Evolutionary conservation across 169 alveolate species (phyloP).

Genomic region (Perkinsus chesapeaki): DNA sequence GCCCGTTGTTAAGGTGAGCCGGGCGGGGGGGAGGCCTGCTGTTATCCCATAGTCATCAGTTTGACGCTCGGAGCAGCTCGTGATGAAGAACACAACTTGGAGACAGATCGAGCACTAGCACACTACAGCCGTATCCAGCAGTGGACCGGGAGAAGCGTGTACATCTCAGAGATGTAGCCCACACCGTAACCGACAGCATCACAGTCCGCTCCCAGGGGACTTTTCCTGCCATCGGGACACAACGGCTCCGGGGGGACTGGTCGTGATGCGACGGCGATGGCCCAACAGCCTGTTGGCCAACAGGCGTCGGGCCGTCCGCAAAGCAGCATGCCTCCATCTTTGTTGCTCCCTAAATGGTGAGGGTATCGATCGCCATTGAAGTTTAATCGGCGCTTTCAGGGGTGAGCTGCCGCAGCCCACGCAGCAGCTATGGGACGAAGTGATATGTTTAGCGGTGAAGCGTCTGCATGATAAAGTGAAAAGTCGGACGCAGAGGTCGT

Average conservation of each 20-base stretch:
- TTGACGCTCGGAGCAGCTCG: background rate
- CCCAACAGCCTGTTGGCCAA: too few species aligned
- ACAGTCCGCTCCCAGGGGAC: background rate
- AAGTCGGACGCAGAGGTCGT: background rate
- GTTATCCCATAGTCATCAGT: background rate
- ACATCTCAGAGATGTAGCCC: background rate
- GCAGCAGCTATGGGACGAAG: background rate
- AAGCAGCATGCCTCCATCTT: background rate
- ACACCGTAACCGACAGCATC: background rate
- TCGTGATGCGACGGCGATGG: background rate
- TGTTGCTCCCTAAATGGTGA: background rate
- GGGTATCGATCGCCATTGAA: background rate
- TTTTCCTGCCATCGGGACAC: background rate
- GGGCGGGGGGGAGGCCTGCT: background rate
- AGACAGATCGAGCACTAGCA: background rate
- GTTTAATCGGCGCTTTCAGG: background rate
- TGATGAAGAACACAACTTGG: background rate
- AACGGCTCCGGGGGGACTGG: background rate
- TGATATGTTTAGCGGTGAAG: background rate
- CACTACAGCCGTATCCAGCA: background rate
- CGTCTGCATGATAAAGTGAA: background rate
- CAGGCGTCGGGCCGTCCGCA: too few species aligned
- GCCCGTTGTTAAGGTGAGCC: background rate
- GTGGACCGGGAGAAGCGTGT: background rate
- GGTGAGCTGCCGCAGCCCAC: background rate